Evolutionary conservation across 495 filamentous ascomycete genomes (phyloP).

Genomic region (Lophium mytilinum): DNA sequence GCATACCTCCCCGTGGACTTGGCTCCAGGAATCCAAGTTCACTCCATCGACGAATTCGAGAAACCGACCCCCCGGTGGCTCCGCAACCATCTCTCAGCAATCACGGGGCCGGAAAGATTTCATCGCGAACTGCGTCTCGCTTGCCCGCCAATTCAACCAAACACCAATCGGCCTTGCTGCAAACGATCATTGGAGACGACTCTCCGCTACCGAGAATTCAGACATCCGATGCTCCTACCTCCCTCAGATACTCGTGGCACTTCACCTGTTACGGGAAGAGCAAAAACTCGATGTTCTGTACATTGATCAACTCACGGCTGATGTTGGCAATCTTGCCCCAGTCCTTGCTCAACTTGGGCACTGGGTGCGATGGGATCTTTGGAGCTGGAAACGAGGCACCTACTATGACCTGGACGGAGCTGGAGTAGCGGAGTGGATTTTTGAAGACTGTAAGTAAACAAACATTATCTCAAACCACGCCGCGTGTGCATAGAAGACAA

Average conservation of each 20-base stretch:
- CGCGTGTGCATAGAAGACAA: conserved; percentile 2
- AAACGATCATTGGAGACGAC: conserved; percentile 22
- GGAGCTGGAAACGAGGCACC: conserved; percentile 46
- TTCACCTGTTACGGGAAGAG: conserved; percentile 84
- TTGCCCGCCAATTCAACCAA: conserved; percentile 16
- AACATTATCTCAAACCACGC: conserved; percentile 1
- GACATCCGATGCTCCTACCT: conserved; percentile 51
- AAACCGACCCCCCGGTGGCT: neutral
- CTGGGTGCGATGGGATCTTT: conserved; percentile 78
- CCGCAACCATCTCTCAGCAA: conserved; percentile 4
- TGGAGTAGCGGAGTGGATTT: conserved; percentile 51
- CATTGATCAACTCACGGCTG: conserved; percentile 44
- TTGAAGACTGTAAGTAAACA: conserved; percentile 42
- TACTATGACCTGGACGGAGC: conserved; percentile 67
- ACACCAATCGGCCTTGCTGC: conserved; percentile 22
- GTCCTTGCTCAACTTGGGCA: conserved; percentile 70
- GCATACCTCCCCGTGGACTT: conserved; percentile 17
- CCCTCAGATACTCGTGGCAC: conserved; percentile 60
- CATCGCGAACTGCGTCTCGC: conserved; percentile 4
- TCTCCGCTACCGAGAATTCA: conserved; percentile 34
- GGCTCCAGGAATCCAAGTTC: conserved; percentile 11
- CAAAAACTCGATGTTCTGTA: conserved; percentile 69
- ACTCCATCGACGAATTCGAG: conserved; percentile 9
- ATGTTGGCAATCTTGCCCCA: conserved; percentile 51
- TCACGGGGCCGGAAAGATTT: conserved; percentile 4